Evolutionary conservation across 2,329 filamentous ascomycete genomes (phyloP).

Genomic region (Aspergillus chevalieri): DNA sequence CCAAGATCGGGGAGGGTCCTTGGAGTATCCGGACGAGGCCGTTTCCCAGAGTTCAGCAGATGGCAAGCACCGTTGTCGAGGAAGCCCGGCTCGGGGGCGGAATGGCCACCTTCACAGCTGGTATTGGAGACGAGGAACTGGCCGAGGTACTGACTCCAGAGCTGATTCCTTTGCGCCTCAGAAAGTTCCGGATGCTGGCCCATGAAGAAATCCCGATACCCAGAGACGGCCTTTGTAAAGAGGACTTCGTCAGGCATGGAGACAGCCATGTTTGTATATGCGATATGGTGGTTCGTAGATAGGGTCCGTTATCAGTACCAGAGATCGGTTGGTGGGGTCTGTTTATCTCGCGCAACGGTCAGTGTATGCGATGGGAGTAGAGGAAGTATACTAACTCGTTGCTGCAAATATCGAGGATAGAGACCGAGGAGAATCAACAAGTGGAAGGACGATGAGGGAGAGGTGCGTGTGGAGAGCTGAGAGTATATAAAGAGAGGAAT

Average conservation of each 20-base stretch:
- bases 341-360: background rate
- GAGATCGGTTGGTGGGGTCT: background rate
- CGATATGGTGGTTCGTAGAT: background rate
- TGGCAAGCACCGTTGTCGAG: constrained; percentile 15
- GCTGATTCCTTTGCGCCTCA: constrained; percentile 35
- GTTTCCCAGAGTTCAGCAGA: constrained; percentile 35
- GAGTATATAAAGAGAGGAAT: background rate
- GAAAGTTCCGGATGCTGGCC: constrained; percentile 35
- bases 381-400: background rate
- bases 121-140: constrained; percentile 29
- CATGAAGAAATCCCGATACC: constrained; percentile 39
- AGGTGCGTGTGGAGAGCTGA: background rate
- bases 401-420: background rate
- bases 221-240: constrained; percentile 36
- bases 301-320: background rate
- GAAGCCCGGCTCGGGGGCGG: constrained; percentile 14
- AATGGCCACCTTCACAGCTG: constrained; percentile 9
- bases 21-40: constrained; percentile 36
- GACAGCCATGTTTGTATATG: constrained; percentile 26
- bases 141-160: constrained; percentile 35
- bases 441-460: background rate
- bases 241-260: constrained; percentile 34
- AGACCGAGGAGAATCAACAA: background rate
- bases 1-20: constrained; percentile 34
- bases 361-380: background rate